A percentile compares a stretch with the other conserved stretches of the same genome.
phyloP scores from a whole-genome alignment of 805 yeast species.

The Myxozyma kluyveri region DNA sequence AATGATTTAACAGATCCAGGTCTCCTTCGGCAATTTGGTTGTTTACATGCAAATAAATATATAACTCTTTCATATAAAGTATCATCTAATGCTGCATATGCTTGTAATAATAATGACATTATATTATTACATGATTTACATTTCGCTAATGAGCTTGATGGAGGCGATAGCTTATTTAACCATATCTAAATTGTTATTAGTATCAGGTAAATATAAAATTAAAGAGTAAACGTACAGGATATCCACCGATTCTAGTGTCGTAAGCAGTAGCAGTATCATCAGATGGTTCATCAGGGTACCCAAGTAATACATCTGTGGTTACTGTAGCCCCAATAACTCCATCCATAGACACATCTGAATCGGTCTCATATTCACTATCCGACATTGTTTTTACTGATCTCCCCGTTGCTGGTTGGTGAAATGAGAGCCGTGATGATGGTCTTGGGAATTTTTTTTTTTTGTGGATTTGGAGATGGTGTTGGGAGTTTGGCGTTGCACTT shows the following conservation, averaged over 20 bases:
- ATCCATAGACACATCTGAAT: constrained; percentile 19
- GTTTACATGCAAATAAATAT: constrained; percentile 74
- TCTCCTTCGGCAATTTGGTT: constrained; percentile 61
- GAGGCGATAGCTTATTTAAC: constrained; percentile 60
- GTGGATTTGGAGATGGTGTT: too few species aligned
- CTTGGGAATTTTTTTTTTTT: too few species aligned
- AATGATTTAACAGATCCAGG: constrained; percentile 72
- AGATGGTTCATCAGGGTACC: constrained; percentile 36
- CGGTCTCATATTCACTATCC: constrained; percentile 22
- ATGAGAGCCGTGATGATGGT: too few species aligned
- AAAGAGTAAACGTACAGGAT: constrained; percentile 43
- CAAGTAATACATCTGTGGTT: constrained; percentile 38
- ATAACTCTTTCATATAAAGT: constrained; percentile 74
- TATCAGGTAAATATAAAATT: background rate
- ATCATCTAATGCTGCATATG: constrained; percentile 72
- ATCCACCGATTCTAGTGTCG: constrained; percentile 82
- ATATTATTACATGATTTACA: constrained; percentile 66
- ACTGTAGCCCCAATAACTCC: background rate
- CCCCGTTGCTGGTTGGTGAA: too few species aligned
- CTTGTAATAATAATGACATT: constrained; percentile 72
- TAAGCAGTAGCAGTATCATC: constrained; percentile 29
- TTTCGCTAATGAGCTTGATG: constrained; percentile 48
- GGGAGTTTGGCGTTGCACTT: too few species aligned
- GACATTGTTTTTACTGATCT: too few species aligned
- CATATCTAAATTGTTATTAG: constrained; percentile 43